Conservation (phyloP, 257 asterid genomes). For the Pogostemon cablin region DNA sequence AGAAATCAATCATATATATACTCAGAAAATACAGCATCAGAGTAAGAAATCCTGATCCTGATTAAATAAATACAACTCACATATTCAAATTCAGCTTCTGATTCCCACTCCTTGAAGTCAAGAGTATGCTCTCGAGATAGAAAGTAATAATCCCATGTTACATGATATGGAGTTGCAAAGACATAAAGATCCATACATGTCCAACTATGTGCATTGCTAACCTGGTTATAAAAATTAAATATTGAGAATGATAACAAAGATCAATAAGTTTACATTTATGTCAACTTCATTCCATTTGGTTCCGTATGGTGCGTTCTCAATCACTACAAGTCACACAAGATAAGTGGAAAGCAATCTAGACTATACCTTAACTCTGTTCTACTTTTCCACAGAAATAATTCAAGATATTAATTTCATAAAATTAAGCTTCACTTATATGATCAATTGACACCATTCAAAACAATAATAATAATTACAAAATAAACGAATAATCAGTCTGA, state of each 20-base stretch:
- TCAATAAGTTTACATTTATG: conserved; percentile 7
- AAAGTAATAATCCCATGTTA: conserved; percentile 87
- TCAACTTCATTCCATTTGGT: conserved; percentile 15
- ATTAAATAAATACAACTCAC: conserved; percentile 49
- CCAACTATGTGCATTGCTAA: conserved; percentile 78
- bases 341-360: conserved; percentile 22
- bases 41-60: background rate
- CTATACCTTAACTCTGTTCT: background rate
- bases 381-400: background rate
- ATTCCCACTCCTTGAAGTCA: conserved; percentile 80
- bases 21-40: background rate
- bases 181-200: conserved; percentile 92
- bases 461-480: conserved; percentile 7
- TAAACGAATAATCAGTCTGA: conserved; percentile 2
- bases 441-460: background rate
- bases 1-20: conserved; percentile 9
- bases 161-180: conserved; percentile 88
- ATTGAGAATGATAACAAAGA: conserved; percentile 5
- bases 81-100: conserved; percentile 69
- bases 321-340: background rate
- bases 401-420: conserved; percentile 1
- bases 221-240: conserved; percentile 44
- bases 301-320: background rate
- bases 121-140: conserved; percentile 81
- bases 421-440: background rate